These are phyloP conservation scores for Imleria badia DNA, from an alignment of 768 basidiomycete genomes.

Conservation along the genomic window DNA sequence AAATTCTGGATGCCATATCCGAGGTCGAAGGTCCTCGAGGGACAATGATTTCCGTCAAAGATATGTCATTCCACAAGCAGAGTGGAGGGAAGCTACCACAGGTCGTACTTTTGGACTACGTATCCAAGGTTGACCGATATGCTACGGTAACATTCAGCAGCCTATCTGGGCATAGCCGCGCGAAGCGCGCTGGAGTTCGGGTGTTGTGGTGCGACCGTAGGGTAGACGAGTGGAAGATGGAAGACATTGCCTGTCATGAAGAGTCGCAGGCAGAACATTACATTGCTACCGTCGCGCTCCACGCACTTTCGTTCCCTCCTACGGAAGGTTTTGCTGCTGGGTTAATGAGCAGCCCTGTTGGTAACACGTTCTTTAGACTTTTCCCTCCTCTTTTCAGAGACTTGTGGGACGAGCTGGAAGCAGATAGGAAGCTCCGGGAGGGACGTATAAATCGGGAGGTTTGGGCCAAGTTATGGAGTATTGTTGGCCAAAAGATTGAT, in stretches of 20 bases:
- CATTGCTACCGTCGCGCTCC: conserved; percentile 81
- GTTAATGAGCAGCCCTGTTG: conserved; percentile 43
- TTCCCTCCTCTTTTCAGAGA: conserved; percentile 84
- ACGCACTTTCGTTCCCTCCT: conserved; percentile 66
- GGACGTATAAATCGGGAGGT: conserved; percentile 62
- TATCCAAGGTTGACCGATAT: conserved; percentile 68
- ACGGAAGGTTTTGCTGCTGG: conserved; percentile 64
- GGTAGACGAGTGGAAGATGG: conserved; percentile 75
- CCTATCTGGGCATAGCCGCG: conserved; percentile 72
- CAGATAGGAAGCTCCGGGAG: conserved; percentile 54
- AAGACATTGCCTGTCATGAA: conserved; percentile 77
- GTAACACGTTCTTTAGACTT: conserved; percentile 67
- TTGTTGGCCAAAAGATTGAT: conserved; percentile 64
- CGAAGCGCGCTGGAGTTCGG: conserved; percentile 66
- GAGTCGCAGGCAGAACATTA: conserved; percentile 86
- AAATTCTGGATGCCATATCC: conserved; percentile 64
- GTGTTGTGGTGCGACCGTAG: conserved; percentile 72
- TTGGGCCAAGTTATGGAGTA: conserved; percentile 67
- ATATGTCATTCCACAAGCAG: conserved; percentile 82
- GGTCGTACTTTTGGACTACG: conserved; percentile 62
- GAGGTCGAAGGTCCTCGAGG: conserved; percentile 59
- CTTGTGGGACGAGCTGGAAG: conserved; percentile 90
- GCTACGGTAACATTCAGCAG: conserved; percentile 68
- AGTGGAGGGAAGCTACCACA: conserved; percentile 84
- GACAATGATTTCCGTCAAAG: conserved; percentile 51